A percentile compares a stretch with the other conserved stretches of the same genome.
phyloP scores from a whole-genome alignment of 2,329 filamentous ascomycete species.

The Fusarium beomiforme region DNA sequence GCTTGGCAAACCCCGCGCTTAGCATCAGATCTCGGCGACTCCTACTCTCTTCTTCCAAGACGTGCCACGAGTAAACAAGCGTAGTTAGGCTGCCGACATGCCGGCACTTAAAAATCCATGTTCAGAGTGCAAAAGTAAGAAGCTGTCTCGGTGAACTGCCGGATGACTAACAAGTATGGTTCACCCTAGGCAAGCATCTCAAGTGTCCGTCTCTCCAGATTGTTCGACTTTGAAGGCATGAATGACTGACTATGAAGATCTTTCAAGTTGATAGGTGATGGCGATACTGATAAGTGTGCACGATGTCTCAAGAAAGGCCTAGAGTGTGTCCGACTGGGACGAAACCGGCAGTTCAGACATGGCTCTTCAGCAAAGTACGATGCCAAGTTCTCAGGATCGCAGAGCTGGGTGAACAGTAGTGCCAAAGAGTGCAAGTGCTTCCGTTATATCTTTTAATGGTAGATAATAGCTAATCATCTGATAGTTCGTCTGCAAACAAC shows the following conservation, averaged over 20 bases:
- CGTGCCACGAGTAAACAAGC: too few species aligned
- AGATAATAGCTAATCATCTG: rapidly evolving
- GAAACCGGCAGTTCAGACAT: conserved; percentile 25
- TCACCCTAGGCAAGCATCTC: conserved; percentile 30
- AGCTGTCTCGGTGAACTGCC: rapidly evolving
- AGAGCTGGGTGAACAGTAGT: conserved; percentile 36
- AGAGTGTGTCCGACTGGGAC: conserved; percentile 16
- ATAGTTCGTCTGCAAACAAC: conserved; percentile 36
- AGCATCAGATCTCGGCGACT: background rate
- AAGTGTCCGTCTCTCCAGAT: conserved; percentile 23
- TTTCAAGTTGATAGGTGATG: conserved; percentile 5
- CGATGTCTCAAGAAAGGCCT: conserved; percentile 22
- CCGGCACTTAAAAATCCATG: conserved; percentile 27
- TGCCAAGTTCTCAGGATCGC: conserved; percentile 29
- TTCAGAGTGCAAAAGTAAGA: conserved; percentile 31
- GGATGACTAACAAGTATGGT: background rate
- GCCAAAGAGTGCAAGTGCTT: conserved; percentile 30
- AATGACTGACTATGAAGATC: rapidly evolving
- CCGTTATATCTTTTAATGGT: rapidly evolving
- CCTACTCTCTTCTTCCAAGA: background rate
- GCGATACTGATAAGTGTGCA: background rate
- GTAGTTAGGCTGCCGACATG: too few species aligned
- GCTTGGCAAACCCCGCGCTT: background rate
- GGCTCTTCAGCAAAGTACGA: conserved; percentile 39
- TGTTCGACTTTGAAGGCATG: rapidly evolving